These are phyloP conservation scores for Pyrus communis DNA, from an alignment of 306 rosid species.

Conservation along the genomic window DNA sequence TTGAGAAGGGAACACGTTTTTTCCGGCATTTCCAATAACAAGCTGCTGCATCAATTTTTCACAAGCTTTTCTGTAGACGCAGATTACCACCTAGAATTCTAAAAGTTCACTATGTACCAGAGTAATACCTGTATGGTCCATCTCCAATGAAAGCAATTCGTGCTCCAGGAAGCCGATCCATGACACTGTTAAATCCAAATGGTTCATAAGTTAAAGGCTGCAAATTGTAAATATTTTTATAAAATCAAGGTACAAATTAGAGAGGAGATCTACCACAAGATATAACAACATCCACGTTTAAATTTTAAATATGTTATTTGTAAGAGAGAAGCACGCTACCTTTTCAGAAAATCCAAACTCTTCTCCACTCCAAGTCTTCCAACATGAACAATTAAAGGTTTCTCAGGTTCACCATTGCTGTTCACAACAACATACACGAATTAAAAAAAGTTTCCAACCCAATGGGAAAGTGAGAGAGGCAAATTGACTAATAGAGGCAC, in stretches of 20 bases:
- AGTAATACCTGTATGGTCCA: conserved; percentile 82
- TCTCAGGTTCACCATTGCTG: conserved; percentile 84
- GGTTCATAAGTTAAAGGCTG: conserved; percentile 25
- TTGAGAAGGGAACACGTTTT: neutral
- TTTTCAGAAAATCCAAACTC: conserved; percentile 86
- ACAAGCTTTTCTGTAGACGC: neutral
- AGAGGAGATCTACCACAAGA: neutral
- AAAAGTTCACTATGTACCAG: neutral
- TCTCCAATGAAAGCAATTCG: conserved; percentile 90
- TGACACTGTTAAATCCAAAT: conserved; percentile 45
- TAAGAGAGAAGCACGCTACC: conserved; percentile 36
- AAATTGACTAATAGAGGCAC: conserved; percentile 7
- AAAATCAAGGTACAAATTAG: neutral
- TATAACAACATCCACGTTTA: neutral
- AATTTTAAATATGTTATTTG: neutral
- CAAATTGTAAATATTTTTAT: neutral
- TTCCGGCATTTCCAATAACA: neutral
- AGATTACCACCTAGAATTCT: neutral
- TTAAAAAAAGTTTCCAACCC: conserved; percentile 17
- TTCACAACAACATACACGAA: conserved; percentile 8
- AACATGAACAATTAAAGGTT: conserved; percentile 87
- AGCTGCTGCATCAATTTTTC: neutral
- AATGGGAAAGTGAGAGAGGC: neutral
- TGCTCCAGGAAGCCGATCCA: conserved; percentile 89
- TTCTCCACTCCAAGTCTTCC: conserved; percentile 97